These are phyloP conservation scores for Colletotrichum tabaci DNA, from an alignment of 2,329 filamentous ascomycete species.

Conservation along the genomic window DNA sequence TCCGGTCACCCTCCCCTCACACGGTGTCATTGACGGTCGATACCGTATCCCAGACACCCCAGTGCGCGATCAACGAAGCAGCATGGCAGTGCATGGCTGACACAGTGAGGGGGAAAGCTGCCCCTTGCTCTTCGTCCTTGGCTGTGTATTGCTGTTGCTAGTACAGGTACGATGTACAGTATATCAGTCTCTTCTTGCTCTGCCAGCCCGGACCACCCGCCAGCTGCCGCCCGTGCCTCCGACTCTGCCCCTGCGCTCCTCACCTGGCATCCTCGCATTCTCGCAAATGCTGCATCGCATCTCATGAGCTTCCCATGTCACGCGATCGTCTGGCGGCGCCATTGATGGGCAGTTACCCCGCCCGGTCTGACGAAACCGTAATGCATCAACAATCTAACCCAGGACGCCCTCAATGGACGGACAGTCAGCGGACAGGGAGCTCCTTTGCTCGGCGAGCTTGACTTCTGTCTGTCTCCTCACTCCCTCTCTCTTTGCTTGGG, in stretches of 20 bases:
- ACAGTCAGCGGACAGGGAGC: conserved; percentile 6
- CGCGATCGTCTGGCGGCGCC: conserved; percentile 40
- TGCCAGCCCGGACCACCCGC: conserved; percentile 17
- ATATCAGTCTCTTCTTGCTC: not conserved
- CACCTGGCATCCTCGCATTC: not conserved
- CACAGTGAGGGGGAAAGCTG: not conserved
- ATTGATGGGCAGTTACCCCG: conserved; percentile 42
- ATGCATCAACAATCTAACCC: conserved; percentile 31
- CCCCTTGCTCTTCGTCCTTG: not conserved
- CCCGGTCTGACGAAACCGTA: conserved; percentile 44
- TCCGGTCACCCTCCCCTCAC: not conserved
- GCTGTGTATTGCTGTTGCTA: not conserved
- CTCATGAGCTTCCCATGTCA: conserved; percentile 36
- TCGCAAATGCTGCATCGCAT: conserved; percentile 4
- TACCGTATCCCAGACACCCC: not conserved
- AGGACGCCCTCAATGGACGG: not conserved
- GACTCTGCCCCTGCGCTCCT: not conserved
- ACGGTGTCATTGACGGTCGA: not conserved
- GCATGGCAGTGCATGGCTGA: not conserved
- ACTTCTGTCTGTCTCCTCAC: not conserved
- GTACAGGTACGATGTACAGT: too few relatives aligned
- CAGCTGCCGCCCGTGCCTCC: conserved; percentile 31
- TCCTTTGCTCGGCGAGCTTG: not conserved
- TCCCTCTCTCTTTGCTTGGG: not conserved
- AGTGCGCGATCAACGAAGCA: not conserved